A percentile compares a stretch with the other conserved stretches of the same genome.
Evolutionary conservation across 1,284 basidiomycete species (phyloP).

Genomic region (Spongispora temasekensis): DNA sequence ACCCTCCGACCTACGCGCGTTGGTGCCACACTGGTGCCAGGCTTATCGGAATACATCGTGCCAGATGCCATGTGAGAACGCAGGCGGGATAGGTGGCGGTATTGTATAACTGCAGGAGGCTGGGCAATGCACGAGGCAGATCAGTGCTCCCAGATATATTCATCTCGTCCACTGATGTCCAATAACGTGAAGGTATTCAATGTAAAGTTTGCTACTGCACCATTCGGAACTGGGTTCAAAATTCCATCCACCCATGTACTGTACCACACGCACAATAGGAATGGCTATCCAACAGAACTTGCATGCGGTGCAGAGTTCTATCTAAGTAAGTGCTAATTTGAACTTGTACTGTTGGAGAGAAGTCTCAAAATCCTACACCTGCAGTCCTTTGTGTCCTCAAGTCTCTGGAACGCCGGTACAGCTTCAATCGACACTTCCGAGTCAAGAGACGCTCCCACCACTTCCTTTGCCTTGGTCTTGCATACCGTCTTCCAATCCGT

Average conservation of each 20-base stretch:
- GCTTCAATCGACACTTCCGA: slow-evolving; percentile 7
- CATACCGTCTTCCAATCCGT: too few relatives aligned
- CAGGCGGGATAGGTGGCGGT: slow-evolving; percentile 7
- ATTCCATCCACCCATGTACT: too few relatives aligned
- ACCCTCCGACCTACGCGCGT: slow-evolving; percentile 10
- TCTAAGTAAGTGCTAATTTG: not conserved
- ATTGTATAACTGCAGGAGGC: too few relatives aligned
- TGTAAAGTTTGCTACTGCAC: too few relatives aligned
- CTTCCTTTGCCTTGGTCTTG: not conserved
- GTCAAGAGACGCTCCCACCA: slow-evolving; percentile 8
- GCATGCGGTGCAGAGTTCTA: too few relatives aligned
- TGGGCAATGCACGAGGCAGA: slow-evolving; percentile 19
- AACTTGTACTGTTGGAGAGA: slow-evolving; percentile 6
- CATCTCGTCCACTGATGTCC: slow-evolving; percentile 2
- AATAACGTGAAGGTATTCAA: not conserved
- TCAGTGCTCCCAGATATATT: slow-evolving; percentile 20
- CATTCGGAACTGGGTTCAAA: too few relatives aligned
- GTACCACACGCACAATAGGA: too few relatives aligned
- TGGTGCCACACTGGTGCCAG: not conserved
- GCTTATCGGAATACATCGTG: slow-evolving; percentile 1
- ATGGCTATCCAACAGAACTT: too few relatives aligned
- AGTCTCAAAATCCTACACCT: slow-evolving; percentile 3
- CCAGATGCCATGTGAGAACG: slow-evolving; percentile 5
- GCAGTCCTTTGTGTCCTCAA: slow-evolving; percentile 8
- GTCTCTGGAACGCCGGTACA: slow-evolving; percentile 8